A percentile compares a stretch with the other conserved stretches of the same genome.
phyloP scores from a whole-genome alignment of 768 basidiomycete species.

The Calocybe cyanea region DNA sequence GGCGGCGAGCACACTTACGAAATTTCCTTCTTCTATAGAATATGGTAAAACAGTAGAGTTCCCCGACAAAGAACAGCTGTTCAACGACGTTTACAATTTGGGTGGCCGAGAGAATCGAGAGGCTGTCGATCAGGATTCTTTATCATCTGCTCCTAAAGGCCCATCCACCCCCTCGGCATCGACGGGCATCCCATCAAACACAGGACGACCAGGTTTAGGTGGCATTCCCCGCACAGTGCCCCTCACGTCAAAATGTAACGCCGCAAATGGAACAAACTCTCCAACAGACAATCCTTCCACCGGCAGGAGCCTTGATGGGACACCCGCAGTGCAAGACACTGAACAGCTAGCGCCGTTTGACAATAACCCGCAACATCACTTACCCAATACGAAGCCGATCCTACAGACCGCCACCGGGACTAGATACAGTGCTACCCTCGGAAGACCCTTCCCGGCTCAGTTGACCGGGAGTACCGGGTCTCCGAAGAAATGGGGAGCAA shows the following conservation, averaged over 20 bases:
- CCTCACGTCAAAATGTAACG: slow-evolving; percentile 35
- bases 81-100: slow-evolving; percentile 9
- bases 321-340: not conserved
- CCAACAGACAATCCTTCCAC: slow-evolving; percentile 12
- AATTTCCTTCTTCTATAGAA: not conserved
- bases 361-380: slow-evolving; percentile 9
- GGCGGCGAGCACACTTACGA: not conserved
- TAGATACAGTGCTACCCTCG: slow-evolving; percentile 58
- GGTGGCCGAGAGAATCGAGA: slow-evolving; percentile 20
- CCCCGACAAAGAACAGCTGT: not conserved
- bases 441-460: slow-evolving; percentile 27
- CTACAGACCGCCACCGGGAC: slow-evolving; percentile 53
- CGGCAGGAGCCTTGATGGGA: slow-evolving; percentile 18
- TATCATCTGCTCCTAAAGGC: too few species aligned
- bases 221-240: slow-evolving; percentile 55
- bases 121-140: slow-evolving; percentile 8
- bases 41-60: not conserved
- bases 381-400: slow-evolving; percentile 18
- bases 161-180: not conserved
- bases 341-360: not conserved
- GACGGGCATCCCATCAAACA: slow-evolving; percentile 32
- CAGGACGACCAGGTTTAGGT: slow-evolving; percentile 39
- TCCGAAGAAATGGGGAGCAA: slow-evolving; percentile 46
- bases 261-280: slow-evolving; percentile 1
- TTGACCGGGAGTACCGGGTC: slow-evolving; percentile 34